Base-by-base conservation (phyloP, 2,329 filamentous ascomycete genomes). In the Cordyceps militaris region DNA sequence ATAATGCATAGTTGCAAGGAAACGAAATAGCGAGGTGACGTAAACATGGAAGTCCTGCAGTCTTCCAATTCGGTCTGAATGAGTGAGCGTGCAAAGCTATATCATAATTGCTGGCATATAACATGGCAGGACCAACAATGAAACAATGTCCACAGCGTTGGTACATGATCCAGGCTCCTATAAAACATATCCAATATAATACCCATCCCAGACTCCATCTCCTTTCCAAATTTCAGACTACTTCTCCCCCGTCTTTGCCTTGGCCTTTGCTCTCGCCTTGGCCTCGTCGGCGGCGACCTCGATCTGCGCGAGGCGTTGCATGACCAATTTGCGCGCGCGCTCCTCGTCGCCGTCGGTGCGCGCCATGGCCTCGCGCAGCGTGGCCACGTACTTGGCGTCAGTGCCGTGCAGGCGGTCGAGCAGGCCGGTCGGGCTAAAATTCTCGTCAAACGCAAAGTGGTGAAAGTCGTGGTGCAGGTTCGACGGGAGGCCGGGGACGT, bases 361-460 rank as follows among this genome's bases (percentile, higher is more conserved):
- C 3, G 19, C 24, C 30, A 28, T 49, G 6, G 61, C 61, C 38
- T 63, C 61, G 21, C 50, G 28, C 38, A 63, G 1, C 3, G 60
- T 58, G 40, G 48, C 60, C 5, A 11, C 32, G 42, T 50, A 63
- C 56, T 61, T 61, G 3, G 26, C 38, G 8, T 63, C 58, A 3
- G 61, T 61, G 6, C 42, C 19, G 50, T 63, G 60, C 5, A 56
- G 30, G 5, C 26, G 30, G 40, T 63, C 61, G 9, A 63, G 49
- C 38, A 61, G n/a, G 6, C 61, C 61, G 4, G 56, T 58, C 0
- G 61, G 61, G 1, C 60, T 60, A 47, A 63, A 63, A n/a, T 63
- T 63, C 28, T 63, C 61, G 26, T 63, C 58, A 47, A 63, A 63
- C 0, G 61, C 61, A 57, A 61, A 63, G 47, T 63, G 61, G 44